Percentiles rank a stretch among this genome's conserved stretches.
Evolutionary conservation across 2,329 filamentous ascomycete genomes (phyloP).

Genomic region (Xylaria sp.): DNA sequence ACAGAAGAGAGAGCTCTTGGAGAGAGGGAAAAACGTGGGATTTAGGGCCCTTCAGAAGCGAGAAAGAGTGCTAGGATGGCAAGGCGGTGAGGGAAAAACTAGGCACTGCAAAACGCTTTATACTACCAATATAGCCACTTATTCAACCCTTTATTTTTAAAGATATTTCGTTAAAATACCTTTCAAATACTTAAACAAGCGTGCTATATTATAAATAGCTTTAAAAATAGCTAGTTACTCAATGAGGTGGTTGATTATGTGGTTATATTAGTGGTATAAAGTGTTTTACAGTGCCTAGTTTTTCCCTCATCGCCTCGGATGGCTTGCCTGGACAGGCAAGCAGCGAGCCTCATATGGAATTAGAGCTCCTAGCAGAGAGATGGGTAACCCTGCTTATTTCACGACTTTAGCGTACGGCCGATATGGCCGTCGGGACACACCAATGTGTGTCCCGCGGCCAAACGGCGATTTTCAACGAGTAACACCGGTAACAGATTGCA

Average conservation of each 20-base stretch:
- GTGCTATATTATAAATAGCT: no score
- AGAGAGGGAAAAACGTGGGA: conserved; percentile 31
- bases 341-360: conserved; percentile 26
- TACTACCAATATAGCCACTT: no score
- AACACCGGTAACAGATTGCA: conserved; percentile 27
- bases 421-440: conserved; percentile 25
- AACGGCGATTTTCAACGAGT: conserved; percentile 14
- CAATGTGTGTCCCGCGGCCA: conserved; percentile 15
- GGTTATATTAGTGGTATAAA: no score
- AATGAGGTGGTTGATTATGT: no score
- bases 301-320: no score
- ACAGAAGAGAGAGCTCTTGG: not conserved
- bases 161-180: no score
- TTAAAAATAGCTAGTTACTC: no score
- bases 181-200: no score
- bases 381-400: conserved; percentile 5
- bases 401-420: conserved; percentile 17
- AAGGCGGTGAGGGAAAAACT: no score
- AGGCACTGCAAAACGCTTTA: no score
- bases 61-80: conserved; percentile 19
- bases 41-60: conserved; percentile 15
- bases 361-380: not conserved
- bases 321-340: conserved; percentile 34
- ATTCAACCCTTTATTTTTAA: no score
- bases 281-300: no score